Percentiles rank a stretch among this genome's conserved stretches.
Conservation (phyloP, 2,329 filamentous ascomycete genomes). For the Xylariaceae sp. region DNA sequence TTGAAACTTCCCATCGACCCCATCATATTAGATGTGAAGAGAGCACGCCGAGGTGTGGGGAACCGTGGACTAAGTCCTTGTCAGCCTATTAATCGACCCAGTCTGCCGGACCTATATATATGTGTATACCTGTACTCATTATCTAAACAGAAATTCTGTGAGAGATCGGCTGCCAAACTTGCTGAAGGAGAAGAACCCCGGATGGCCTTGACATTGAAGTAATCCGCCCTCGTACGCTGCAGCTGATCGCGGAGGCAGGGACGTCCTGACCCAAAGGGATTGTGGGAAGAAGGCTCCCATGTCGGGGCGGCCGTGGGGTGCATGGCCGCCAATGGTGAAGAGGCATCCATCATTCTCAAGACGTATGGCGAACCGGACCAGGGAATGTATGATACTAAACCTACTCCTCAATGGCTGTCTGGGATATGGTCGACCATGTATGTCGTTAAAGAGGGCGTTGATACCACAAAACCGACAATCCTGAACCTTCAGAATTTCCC, state of each 20-base stretch:
- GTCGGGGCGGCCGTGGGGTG: constrained; percentile 64
- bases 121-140: constrained; percentile 67
- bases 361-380: constrained; percentile 6
- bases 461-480: constrained; percentile 27
- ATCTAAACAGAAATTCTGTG: constrained; percentile 94
- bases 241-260: constrained; percentile 78
- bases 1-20: constrained; percentile 39
- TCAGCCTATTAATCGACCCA: constrained; percentile 9
- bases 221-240: constrained; percentile 59
- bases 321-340: constrained; percentile 90
- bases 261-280: constrained; percentile 50
- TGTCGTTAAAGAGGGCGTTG: constrained; percentile 22
- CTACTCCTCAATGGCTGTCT: constrained; percentile 27
- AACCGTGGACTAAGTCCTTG: constrained; percentile 61
- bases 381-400: constrained; percentile 26
- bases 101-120: constrained; percentile 4
- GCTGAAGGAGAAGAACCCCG: constrained; percentile 85
- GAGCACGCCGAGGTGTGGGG: constrained; percentile 74
- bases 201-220: constrained; percentile 73
- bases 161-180: constrained; percentile 87
- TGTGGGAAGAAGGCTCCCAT: constrained; percentile 53
- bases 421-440: constrained; percentile 19
- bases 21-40: constrained; percentile 72
- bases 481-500: too few relatives aligned
- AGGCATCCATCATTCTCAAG: constrained; percentile 72